A percentile compares a stretch with the other conserved stretches of the same genome.
Conservation (phyloP, 257 asterid genomes). For the Nicotiana tabacum region DNA sequence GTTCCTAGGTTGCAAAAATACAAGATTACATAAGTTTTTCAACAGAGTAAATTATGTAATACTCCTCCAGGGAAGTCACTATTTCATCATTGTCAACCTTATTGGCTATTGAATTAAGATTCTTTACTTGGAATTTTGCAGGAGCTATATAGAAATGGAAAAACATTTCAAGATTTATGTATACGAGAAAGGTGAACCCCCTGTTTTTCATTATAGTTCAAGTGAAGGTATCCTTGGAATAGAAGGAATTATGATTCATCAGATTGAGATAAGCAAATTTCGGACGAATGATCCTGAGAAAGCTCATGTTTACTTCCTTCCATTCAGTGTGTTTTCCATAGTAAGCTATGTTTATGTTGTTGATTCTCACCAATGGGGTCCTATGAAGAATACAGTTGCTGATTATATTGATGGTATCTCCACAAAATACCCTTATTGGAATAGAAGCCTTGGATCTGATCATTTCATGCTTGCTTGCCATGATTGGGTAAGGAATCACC, state of each 20-base stretch:
- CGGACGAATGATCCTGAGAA: constrained; percentile 42
- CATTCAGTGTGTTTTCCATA: constrained; percentile 46
- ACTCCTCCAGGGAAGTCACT: too few species aligned
- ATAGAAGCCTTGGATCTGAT: constrained; percentile 63
- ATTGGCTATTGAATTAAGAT: too few species aligned
- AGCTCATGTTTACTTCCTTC: constrained; percentile 56
- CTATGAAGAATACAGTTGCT: constrained; percentile 21
- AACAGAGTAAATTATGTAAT: too few species aligned
- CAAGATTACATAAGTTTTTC: too few species aligned
- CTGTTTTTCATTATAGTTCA: constrained; percentile 58
- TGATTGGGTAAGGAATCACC: constrained; percentile 49
- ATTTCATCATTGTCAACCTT: too few species aligned
- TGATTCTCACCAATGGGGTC: constrained; percentile 41
- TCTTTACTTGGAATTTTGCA: not conserved
- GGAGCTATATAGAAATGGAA: constrained; percentile 71
- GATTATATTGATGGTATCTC: constrained; percentile 25
- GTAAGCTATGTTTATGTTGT: constrained; percentile 33
- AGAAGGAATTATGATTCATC: constrained; percentile 51
- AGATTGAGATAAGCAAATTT: constrained; percentile 38
- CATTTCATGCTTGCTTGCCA: constrained; percentile 84
- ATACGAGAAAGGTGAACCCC: constrained; percentile 69
- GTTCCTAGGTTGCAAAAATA: too few species aligned
- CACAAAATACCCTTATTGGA: constrained; percentile 52
- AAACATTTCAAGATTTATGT: constrained; percentile 43
- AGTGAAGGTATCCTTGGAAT: constrained; percentile 46